Conservation (phyloP, 2,329 filamentous ascomycete species). For the Lecanosticta acicola region DNA sequence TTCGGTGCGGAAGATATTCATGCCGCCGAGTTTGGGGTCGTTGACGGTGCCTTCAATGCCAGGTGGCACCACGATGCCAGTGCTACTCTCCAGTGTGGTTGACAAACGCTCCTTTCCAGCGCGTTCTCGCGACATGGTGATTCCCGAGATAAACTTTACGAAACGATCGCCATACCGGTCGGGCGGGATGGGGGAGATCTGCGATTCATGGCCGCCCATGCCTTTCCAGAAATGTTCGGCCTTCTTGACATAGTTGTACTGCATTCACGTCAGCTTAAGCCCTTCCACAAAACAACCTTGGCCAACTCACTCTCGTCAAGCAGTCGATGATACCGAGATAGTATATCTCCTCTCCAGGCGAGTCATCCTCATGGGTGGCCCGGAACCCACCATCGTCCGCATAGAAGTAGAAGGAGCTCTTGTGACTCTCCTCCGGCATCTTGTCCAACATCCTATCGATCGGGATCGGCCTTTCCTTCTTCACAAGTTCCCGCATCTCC, state of each 20-base stretch:
- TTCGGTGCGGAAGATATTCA: constrained; percentile 32
- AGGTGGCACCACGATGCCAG: constrained; percentile 16
- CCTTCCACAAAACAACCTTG: neutral
- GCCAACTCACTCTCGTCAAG: constrained; percentile 78
- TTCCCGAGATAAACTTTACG: constrained; percentile 80
- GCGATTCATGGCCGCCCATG: constrained; percentile 69
- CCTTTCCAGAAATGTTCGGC: constrained; percentile 97
- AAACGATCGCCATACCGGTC: constrained; percentile 91
- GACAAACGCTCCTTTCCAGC: constrained; percentile 49
- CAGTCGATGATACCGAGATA: constrained; percentile 98
- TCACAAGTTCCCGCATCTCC: constrained; percentile 86
- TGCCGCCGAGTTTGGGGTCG: constrained; percentile 36
- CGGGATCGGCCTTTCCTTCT: constrained; percentile 86
- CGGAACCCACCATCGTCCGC: constrained; percentile 88
- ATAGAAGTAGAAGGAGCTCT: constrained; percentile 74
- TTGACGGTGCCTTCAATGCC: constrained; percentile 27
- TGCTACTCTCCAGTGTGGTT: constrained; percentile 22
- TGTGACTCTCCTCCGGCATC: constrained; percentile 80
- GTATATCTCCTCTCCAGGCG: constrained; percentile 84
- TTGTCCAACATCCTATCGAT: constrained; percentile 75
- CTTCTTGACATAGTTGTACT: constrained; percentile 94
- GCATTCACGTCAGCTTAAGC: constrained; percentile 5
- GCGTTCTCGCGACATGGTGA: constrained; percentile 86
- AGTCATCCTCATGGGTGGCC: constrained; percentile 85
- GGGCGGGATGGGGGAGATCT: constrained; percentile 90